Evolutionary conservation across 805 yeast species (phyloP).

Genomic region (Ogataea wickerhamii): DNA sequence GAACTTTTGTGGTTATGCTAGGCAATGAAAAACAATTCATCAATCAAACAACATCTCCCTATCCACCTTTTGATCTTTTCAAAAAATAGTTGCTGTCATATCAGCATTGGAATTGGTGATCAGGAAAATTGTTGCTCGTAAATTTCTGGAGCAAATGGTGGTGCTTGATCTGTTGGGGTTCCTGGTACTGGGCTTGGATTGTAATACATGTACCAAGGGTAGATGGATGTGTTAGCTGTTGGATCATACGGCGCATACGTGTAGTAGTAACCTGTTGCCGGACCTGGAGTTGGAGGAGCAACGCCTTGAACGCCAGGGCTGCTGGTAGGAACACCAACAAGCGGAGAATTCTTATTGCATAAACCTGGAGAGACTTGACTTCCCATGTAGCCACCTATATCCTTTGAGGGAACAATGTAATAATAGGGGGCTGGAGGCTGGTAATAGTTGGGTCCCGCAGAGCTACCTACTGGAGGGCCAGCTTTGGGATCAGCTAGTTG

Average conservation of each 20-base stretch:
- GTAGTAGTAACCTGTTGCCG: constrained; percentile 25
- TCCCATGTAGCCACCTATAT: constrained; percentile 18
- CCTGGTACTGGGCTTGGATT: constrained; percentile 26
- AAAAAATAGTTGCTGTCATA: no score
- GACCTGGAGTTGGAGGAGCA: constrained; percentile 18
- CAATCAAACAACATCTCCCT: no score
- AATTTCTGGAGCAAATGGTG: constrained; percentile 13
- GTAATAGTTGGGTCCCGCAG: constrained; percentile 16
- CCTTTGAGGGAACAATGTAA: constrained; percentile 29
- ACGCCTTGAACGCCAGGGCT: constrained; percentile 15
- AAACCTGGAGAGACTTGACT: constrained; percentile 14
- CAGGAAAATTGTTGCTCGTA: constrained; percentile 14
- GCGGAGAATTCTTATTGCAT: constrained; percentile 8
- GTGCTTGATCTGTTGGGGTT: constrained; percentile 15
- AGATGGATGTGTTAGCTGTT: constrained; percentile 22
- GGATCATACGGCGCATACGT: constrained; percentile 28
- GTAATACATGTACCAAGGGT: constrained; percentile 32
- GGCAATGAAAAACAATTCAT: background rate
- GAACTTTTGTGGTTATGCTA: background rate
- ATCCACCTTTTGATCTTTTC: no score
- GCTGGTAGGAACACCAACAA: constrained; percentile 13
- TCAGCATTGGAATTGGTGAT: no score
- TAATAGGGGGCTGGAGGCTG: constrained; percentile 26
- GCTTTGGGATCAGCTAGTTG: constrained; percentile 8
- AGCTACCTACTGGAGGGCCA: constrained; percentile 11